Percentiles rank a stretch among this genome's conserved stretches.
phyloP scores from a whole-genome alignment of 768 basidiomycete species.

The Trametes punicea region DNA sequence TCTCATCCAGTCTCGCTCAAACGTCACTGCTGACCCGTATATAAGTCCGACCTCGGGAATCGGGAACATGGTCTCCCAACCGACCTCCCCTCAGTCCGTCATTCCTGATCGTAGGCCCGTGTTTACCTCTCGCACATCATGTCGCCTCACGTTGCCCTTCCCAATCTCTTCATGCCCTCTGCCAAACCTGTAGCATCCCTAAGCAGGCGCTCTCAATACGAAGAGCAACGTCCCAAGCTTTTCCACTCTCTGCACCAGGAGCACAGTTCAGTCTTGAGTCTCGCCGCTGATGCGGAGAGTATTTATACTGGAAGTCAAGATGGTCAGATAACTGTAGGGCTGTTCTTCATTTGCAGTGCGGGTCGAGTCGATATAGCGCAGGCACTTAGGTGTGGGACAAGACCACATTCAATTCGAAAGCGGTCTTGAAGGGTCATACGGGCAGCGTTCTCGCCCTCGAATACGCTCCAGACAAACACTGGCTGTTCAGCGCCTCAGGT shows the following conservation, averaged over 20 bases:
- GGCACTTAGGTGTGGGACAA: conserved; percentile 79
- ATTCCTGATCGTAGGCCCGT: conserved; percentile 19
- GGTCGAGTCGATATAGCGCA: background rate
- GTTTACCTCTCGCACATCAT: background rate
- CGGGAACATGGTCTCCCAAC: conserved; percentile 9
- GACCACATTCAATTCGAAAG: conserved; percentile 60
- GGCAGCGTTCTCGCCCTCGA: conserved; percentile 82
- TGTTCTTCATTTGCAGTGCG: too few relatives aligned
- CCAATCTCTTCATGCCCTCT: background rate
- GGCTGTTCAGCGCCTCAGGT: conserved; percentile 93
- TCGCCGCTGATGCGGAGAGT: conserved; percentile 66
- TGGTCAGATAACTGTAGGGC: conserved; percentile 65
- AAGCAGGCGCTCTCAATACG: conserved; percentile 6
- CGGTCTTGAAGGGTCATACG: conserved; percentile 74
- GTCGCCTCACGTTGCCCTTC: background rate
- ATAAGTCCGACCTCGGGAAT: background rate
- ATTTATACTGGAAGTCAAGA: conserved; percentile 85
- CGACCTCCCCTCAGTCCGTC: conserved; percentile 9
- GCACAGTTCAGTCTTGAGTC: conserved; percentile 65
- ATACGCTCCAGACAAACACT: conserved; percentile 68
- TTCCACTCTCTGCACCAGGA: conserved; percentile 70
- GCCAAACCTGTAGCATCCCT: conserved; percentile 18
- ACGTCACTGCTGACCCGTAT: background rate
- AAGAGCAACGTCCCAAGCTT: conserved; percentile 30
- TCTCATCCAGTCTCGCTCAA: background rate